Evolutionary conservation across 768 basidiomycete species (phyloP).

Genomic region (Amanita jacksonii): DNA sequence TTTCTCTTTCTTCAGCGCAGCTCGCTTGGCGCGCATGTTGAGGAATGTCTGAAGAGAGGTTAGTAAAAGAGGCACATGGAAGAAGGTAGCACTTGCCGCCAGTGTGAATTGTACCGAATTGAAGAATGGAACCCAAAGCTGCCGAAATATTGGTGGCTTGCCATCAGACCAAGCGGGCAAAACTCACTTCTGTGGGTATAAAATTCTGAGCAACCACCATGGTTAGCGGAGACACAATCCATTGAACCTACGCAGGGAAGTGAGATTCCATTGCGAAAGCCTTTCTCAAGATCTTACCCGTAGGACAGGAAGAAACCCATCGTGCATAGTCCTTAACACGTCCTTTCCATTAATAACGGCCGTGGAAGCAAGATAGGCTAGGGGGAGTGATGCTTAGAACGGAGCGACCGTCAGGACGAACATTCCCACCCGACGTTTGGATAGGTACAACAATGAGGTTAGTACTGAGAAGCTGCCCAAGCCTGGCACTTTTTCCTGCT

Average conservation of each 20-base stretch:
- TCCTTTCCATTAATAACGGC: slow-evolving; percentile 76
- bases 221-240: slow-evolving; percentile 70
- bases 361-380: slow-evolving; percentile 71
- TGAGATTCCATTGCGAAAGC: neutral
- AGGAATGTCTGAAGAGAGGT: slow-evolving; percentile 50
- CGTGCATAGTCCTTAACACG: slow-evolving; percentile 56
- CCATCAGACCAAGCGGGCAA: neutral
- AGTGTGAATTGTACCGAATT: slow-evolving; percentile 66
- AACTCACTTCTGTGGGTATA: slow-evolving; percentile 60
- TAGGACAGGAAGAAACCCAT: slow-evolving; percentile 66
- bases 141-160: neutral
- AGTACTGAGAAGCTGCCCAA: slow-evolving; percentile 67
- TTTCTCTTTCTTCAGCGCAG: slow-evolving; percentile 43
- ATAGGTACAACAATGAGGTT: slow-evolving; percentile 73
- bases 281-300: slow-evolving; percentile 34
- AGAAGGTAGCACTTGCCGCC: slow-evolving; percentile 41
- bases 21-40: slow-evolving; percentile 66
- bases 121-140: slow-evolving; percentile 90
- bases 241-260: slow-evolving; percentile 48
- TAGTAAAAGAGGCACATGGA: neutral
- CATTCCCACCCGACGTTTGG: slow-evolving; percentile 49
- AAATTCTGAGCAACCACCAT: slow-evolving; percentile 73
- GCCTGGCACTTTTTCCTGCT: slow-evolving; percentile 49
- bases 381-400: neutral
- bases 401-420: neutral